Base-by-base conservation (phyloP, 768 basidiomycete genomes). In the Pleurotus giganteus region DNA sequence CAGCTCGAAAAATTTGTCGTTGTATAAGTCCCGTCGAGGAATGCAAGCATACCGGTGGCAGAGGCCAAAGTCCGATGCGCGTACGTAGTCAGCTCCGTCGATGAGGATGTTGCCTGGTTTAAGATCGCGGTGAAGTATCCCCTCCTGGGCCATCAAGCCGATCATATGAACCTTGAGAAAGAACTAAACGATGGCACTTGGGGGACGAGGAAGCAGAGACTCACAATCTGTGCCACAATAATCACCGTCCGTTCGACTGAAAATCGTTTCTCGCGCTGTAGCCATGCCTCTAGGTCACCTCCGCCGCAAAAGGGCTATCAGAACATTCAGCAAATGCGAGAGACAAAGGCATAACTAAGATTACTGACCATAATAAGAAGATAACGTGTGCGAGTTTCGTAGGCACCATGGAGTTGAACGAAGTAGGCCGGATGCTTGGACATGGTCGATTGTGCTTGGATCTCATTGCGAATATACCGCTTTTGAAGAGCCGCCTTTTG, bases 191-290 rank as follows among this genome's bases (percentile, higher is more conserved):
- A n/a, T n/a, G n/a, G n/a, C n/a, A n/a, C n/a, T n/a, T n/a, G n/a
- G n/a, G n/a, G n/a, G n/a, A n/a, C n/a, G n/a, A n/a, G n/a, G n/a
- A n/a, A n/a, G 34, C 34, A 36, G 9, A 15, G 11, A 37, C 31
- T 21, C 24, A 51, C 49, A 13, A 51, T 34, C 21, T 51, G 49
- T 15, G 49, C 49, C 9, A 51, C 49, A 11, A 23, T 19, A 37
- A 36, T 32, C 17, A 51, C 49, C 7, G 49, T 51, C 4, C 32
- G 17, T 34, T 37, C 31, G 12, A 37, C 19, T 1, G 49, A 51
- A 7, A 51, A 51, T 23, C 49, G 49, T 23, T 37, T 37, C 19
- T 24, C 31, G 11, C 23, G 31, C 4, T n/a, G 8, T n/a, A 51
- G 21, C 49, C 49, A 51, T n/a, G 32, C 17, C 9, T 34, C 31